Evolutionary conservation across 495 filamentous ascomycete species (phyloP).

Genomic region (Pseudevernia furfuracea): DNA sequence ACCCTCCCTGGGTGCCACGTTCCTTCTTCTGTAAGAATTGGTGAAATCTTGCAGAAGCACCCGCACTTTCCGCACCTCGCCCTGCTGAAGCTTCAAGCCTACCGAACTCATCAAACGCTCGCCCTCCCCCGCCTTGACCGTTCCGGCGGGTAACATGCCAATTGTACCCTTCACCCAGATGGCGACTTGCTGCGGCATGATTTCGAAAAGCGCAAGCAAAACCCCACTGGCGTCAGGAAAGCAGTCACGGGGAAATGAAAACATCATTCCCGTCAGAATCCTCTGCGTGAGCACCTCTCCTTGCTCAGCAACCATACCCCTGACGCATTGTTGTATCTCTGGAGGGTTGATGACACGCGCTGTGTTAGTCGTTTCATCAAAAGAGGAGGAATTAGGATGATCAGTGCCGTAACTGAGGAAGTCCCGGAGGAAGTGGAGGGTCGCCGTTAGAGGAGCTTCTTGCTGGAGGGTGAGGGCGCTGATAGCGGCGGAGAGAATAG

Average conservation of each 20-base stretch:
- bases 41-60: conserved; percentile 91
- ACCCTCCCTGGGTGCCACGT: conserved; percentile 89
- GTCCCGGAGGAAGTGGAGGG: conserved; percentile 89
- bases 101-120: conserved; percentile 60
- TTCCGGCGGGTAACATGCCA: conserved; percentile 72
- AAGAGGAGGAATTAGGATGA: conserved; percentile 65
- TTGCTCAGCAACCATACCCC: conserved; percentile 57
- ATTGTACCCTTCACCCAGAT: conserved; percentile 76
- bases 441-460: conserved; percentile 79
- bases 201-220: conserved; percentile 79
- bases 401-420: conserved; percentile 80
- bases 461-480: conserved; percentile 81
- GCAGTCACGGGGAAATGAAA: conserved; percentile 89
- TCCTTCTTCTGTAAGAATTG: conserved; percentile 81
- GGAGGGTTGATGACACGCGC: conserved; percentile 42
- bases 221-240: conserved; percentile 89
- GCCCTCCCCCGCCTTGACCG: conserved; percentile 57
- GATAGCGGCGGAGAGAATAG: conserved; percentile 79
- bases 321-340: conserved; percentile 63
- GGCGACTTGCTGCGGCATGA: conserved; percentile 69
- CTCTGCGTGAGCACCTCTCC: conserved; percentile 78
- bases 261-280: conserved; percentile 95
- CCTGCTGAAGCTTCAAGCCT: conserved; percentile 55
- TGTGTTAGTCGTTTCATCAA: conserved; percentile 37
- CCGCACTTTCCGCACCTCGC: conserved; percentile 76